A percentile compares a stretch with the other conserved stretches of the same genome.
Conservation (phyloP, 2,329 filamentous ascomycete genomes). For the Meredithiella fracta region DNA sequence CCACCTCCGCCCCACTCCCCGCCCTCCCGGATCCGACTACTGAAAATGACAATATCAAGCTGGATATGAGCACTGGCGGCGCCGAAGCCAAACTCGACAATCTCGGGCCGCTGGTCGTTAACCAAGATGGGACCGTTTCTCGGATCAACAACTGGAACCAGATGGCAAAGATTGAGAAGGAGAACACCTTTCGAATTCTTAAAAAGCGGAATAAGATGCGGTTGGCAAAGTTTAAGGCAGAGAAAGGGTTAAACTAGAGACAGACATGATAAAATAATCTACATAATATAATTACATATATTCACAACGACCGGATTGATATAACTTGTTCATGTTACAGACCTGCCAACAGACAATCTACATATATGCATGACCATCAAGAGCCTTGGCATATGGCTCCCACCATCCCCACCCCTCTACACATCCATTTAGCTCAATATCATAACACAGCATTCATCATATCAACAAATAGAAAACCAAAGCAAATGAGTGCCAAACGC, state of each 20-base stretch:
- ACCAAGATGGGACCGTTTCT: constrained; percentile 53
- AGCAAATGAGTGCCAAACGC: too few species aligned
- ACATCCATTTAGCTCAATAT: neutral
- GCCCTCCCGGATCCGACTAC: constrained; percentile 13
- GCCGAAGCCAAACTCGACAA: constrained; percentile 43
- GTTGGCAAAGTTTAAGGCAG: constrained; percentile 32
- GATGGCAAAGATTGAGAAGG: constrained; percentile 52
- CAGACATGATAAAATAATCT: neutral
- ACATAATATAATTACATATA: neutral
- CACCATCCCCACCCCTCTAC: neutral
- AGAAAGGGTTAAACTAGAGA: neutral
- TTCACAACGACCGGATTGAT: neutral
- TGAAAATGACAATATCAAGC: constrained; percentile 16
- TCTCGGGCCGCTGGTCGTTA: constrained; percentile 58
- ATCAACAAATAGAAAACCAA: too few species aligned
- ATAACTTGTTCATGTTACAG: neutral
- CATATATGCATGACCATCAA: neutral
- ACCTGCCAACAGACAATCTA: neutral
- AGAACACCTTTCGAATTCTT: constrained; percentile 50
- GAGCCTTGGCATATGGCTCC: constrained; percentile 1
- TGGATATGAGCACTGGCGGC: constrained; percentile 21
- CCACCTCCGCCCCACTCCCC: constrained; percentile 9
- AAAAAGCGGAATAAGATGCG: constrained; percentile 52
- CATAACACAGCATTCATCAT: too few species aligned
- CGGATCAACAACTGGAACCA: constrained; percentile 57